These are phyloP conservation scores for Fraxinus baroniana DNA, from an alignment of 305 asterid species.

Conservation along the genomic window DNA sequence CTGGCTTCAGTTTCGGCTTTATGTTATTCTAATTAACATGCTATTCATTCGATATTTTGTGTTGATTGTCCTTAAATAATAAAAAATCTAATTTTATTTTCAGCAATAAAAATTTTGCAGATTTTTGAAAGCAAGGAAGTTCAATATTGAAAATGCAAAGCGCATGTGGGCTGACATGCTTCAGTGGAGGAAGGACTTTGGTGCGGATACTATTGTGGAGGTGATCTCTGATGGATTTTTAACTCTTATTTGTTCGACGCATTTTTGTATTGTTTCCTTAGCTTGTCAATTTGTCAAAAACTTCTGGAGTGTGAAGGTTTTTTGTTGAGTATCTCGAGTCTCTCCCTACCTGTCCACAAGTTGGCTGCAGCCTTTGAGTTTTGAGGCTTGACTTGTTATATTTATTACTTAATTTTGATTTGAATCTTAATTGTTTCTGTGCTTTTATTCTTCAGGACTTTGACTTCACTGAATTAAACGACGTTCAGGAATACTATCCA, in stretches of 20 bases:
- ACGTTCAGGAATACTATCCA: slow-evolving; percentile 63
- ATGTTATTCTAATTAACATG: not conserved
- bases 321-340: not conserved
- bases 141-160: slow-evolving; percentile 53
- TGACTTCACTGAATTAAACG: slow-evolving; percentile 53
- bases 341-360: not conserved
- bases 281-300: not conserved
- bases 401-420: not conserved
- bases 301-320: not conserved
- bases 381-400: not conserved
- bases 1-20: not conserved
- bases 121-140: slow-evolving; percentile 79
- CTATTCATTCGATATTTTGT: no score
- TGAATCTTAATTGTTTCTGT: not conserved
- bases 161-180: slow-evolving; percentile 82
- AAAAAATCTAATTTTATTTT: not conserved
- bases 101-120: slow-evolving; percentile 38
- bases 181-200: slow-evolving; percentile 68
- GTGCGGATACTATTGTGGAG: slow-evolving; percentile 64
- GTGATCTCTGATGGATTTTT: slow-evolving; percentile 31
- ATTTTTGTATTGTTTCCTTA: not conserved
- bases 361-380: not conserved
- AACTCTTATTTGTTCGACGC: not conserved
- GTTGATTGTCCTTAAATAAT: not conserved
- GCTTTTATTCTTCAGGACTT: slow-evolving; percentile 53